Conservation (phyloP, 2,329 filamentous ascomycete genomes). For the Botrytis deweyae region DNA sequence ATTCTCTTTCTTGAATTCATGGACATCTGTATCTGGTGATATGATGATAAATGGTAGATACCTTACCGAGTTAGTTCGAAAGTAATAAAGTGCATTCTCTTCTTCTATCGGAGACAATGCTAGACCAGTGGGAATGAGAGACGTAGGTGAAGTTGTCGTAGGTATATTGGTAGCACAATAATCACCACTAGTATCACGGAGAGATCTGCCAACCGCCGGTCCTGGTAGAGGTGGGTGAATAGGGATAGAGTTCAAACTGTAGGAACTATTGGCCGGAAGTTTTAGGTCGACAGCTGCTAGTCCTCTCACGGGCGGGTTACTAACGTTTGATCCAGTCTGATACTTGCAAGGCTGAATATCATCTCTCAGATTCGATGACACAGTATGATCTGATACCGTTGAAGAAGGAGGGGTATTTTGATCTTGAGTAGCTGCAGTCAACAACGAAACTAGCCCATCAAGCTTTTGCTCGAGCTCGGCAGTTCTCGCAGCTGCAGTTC, state of each 20-base stretch:
- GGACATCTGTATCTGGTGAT: constrained; percentile 41
- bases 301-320: not conserved
- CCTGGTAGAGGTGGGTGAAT: not conserved
- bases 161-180: not conserved
- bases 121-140: constrained; percentile 10
- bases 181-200: not conserved
- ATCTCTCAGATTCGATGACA: not conserved
- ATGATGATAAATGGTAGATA: constrained; percentile 50
- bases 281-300: not conserved
- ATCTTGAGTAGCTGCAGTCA: constrained; percentile 5
- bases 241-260: not conserved
- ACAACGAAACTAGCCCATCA: constrained; percentile 24
- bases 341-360: not conserved
- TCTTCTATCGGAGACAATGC: constrained; percentile 42
- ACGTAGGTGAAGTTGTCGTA: not conserved
- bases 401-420: constrained; percentile 1
- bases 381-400: not conserved
- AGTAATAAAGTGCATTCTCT: constrained; percentile 44
- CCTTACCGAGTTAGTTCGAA: constrained; percentile 44
- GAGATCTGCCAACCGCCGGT: not conserved
- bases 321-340: not conserved
- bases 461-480: constrained; percentile 28
- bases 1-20: constrained; percentile 42
- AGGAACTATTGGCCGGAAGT: constrained; percentile 2
- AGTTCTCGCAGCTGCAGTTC: constrained; percentile 24